A percentile compares a stretch with the other conserved stretches of the same genome.
Evolutionary conservation across 257 asterid genomes (phyloP).

Genomic region (Solanum sejunctum): DNA sequence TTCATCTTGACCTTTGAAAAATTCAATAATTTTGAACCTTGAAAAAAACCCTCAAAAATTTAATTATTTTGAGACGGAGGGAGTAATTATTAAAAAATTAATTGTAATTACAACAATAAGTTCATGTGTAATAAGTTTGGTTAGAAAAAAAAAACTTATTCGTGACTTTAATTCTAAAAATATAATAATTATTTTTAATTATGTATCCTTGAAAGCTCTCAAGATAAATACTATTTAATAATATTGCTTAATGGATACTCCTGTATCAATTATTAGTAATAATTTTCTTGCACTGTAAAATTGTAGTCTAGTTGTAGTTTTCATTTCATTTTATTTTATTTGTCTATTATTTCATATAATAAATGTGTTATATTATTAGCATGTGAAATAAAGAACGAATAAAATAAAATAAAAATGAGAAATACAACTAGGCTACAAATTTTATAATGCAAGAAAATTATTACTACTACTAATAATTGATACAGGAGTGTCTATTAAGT

Average conservation of each 20-base stretch:
- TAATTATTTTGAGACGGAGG: too few species aligned
- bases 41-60: too few species aligned
- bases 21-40: too few species aligned
- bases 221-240: not conserved
- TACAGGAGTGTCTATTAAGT: too few species aligned
- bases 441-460: too few species aligned
- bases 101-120: not conserved
- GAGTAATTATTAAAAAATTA: not conserved
- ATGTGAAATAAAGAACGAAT: too few species aligned
- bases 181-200: not conserved
- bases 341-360: too few species aligned
- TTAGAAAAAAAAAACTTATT: not conserved
- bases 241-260: not conserved
- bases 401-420: too few species aligned
- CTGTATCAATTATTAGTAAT: not conserved
- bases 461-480: too few species aligned
- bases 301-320: not conserved
- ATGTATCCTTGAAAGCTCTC: not conserved
- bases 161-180: not conserved
- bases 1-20: too few species aligned
- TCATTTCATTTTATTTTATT: not conserved
- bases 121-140: not conserved
- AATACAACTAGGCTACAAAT: too few species aligned
- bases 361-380: too few species aligned
- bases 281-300: not conserved